A percentile compares a stretch with the other conserved stretches of the same genome.
These are phyloP conservation scores for Hydnomerulius pinastri DNA, from an alignment of 768 basidiomycete species.

Conservation along the genomic window DNA sequence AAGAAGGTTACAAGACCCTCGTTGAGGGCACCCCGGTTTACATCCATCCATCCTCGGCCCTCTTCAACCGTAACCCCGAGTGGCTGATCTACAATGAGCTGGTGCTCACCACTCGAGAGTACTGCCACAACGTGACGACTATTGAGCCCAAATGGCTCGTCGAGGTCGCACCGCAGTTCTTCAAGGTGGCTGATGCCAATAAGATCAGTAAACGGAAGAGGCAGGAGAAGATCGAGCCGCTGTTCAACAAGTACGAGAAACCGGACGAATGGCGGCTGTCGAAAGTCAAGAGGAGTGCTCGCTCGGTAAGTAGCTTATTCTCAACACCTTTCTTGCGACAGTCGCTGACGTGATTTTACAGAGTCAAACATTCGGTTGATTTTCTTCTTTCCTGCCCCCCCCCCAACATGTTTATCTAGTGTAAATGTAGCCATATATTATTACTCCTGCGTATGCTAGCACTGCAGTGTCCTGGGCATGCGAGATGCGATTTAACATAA, in stretches of 20 bases:
- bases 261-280: slow-evolving; percentile 94
- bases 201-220: slow-evolving; percentile 97
- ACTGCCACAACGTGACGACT: slow-evolving; percentile 90
- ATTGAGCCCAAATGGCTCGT: slow-evolving; percentile 99
- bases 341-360: slow-evolving; percentile 32
- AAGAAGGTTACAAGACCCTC: slow-evolving; percentile 97
- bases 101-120: slow-evolving; percentile 94
- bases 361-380: slow-evolving; percentile 90
- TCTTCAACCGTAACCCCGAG: slow-evolving; percentile 97
- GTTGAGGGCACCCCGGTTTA: slow-evolving; percentile 99
- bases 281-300: slow-evolving; percentile 87
- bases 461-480: neutral
- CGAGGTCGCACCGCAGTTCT: slow-evolving; percentile 97
- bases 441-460: slow-evolving; percentile 4
- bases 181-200: slow-evolving; percentile 96
- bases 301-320: slow-evolving; percentile 55
- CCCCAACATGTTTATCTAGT: neutral
- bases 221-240: slow-evolving; percentile 95
- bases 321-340: neutral
- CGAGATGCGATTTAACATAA: no score
- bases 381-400: neutral
- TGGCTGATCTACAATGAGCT: slow-evolving; percentile 97
- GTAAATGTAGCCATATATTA: slow-evolving; percentile 13
- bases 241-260: slow-evolving; percentile 95
- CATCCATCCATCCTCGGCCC: slow-evolving; percentile 94